Base-by-base conservation (phyloP, 1,139 yeast species). In the Zygosaccharomyces sapae region DNA sequence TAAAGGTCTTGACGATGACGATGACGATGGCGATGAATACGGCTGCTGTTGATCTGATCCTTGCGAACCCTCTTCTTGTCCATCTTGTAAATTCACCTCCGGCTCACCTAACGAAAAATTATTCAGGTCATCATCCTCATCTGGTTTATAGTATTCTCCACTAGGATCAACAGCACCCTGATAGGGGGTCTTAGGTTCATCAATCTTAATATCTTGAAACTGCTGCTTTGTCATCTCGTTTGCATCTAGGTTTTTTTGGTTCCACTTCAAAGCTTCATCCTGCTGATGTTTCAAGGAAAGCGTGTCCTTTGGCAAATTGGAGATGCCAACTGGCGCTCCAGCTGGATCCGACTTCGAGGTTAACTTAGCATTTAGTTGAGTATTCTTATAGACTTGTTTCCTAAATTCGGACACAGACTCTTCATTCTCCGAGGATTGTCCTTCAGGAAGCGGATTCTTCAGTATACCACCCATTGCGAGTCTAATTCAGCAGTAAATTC, bases 161-260 rank as follows among this genome's bases (percentile, higher is more conserved):
- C 80, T 77, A 2, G 94, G 95, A 57, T 87, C 86, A 38, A 87
- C 86, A 0, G 97, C 95, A 18, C 95, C 96, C 63, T 87, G 95
- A 63, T 86, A 92, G 2, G 98, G 98, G 1, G 98, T 92, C 72
- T 92, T 92, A 33, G 98, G 98, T 67, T 92, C 98, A 59, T 88
- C 95, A 44, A 92, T 89, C 46, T 62, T 66, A 42, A 70, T 62
- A 48, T 70, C 71, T 44, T 68, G 71, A 43, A 62, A 63, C 49
- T 69, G 69, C 42, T 59, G 59, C 51, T 70, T 70, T 18, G 71
- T 65, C 9, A 70, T 57, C 56, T 83, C 90, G 22, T 85, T 77
- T 44, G 80, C 75, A 51, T 77, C 75, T 50, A 84, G 67, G 59
- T 83, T 84, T 53, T 78, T 63, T 52, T 82, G 86, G 61, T 84